These are phyloP conservation scores for Picochlorum sp. DNA, from an alignment of 139 green algal species.

Conservation along the genomic window DNA sequence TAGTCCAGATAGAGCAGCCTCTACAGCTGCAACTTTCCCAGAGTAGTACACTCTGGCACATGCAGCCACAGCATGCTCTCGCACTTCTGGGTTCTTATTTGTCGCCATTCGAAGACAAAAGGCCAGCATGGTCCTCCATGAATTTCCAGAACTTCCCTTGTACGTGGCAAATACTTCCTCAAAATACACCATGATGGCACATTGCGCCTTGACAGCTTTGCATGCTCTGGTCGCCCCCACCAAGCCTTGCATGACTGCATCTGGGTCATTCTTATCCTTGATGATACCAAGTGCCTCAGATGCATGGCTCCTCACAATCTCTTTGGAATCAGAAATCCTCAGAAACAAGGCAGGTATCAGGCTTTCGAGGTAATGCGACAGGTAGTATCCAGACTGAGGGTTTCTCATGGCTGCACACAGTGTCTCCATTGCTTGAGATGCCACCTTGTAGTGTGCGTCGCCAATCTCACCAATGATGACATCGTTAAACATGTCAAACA, in stretches of 20 bases:
- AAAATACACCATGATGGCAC: constrained; percentile 49
- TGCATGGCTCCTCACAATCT: constrained; percentile 24
- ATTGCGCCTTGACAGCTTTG: constrained; percentile 31
- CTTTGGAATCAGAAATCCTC: constrained; percentile 46
- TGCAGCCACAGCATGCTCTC: constrained; percentile 28
- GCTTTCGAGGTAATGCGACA: constrained; percentile 46
- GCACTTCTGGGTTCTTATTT: constrained; percentile 48
- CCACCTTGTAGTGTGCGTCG: constrained; percentile 48
- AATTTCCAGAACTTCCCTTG: not conserved
- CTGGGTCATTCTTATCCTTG: constrained; percentile 12
- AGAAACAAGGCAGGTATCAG: constrained; percentile 47
- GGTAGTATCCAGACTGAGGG: constrained; percentile 9
- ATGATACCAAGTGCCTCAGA: constrained; percentile 23
- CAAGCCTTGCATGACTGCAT: constrained; percentile 40
- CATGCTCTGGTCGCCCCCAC: constrained; percentile 30
- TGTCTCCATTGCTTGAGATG: constrained; percentile 18
- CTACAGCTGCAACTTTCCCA: not conserved
- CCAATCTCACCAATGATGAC: constrained; percentile 1
- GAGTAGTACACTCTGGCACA: constrained; percentile 1
- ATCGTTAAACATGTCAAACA: not conserved
- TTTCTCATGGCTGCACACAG: constrained; percentile 23
- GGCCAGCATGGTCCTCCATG: constrained; percentile 22
- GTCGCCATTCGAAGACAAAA: constrained; percentile 23
- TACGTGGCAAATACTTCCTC: not conserved
- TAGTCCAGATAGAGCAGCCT: not conserved